Evolutionary conservation across 495 filamentous ascomycete genomes (phyloP).

Genomic region (Oidiodendron maius): DNA sequence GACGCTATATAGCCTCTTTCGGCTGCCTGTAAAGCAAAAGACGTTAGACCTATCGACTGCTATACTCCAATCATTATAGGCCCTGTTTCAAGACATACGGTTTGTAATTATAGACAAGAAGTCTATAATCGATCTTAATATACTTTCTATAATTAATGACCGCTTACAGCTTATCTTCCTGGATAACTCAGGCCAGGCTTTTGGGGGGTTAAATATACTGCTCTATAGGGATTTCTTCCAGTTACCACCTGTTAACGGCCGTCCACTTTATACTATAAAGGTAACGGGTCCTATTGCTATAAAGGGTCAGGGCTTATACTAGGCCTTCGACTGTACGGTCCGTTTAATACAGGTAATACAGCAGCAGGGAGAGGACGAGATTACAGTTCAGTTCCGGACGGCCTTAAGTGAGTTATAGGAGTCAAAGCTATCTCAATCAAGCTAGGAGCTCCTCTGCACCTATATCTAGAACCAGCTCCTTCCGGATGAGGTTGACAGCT

Average conservation of each 20-base stretch:
- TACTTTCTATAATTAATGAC: constrained; percentile 5
- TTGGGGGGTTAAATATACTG: not conserved
- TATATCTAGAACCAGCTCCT: not conserved
- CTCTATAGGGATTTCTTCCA: not conserved
- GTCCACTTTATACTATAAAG: not conserved
- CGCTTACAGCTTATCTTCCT: constrained; percentile 2
- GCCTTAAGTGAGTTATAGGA: not conserved
- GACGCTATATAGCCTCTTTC: constrained; percentile 3
- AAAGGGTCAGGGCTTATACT: not conserved
- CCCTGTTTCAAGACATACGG: not conserved
- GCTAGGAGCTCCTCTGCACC: not conserved
- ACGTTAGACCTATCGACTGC: not conserved
- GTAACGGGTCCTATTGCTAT: not conserved
- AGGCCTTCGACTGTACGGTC: not conserved
- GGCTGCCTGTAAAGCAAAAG: constrained; percentile 2
- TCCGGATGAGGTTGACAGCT: not conserved
- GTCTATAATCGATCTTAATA: not conserved
- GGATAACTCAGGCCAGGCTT: not conserved
- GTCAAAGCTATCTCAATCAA: not conserved
- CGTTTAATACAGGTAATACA: not conserved
- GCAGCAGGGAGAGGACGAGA: not conserved
- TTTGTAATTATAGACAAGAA: constrained; percentile 3
- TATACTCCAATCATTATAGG: not conserved
- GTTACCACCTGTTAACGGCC: not conserved
- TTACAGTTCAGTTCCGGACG: not conserved